phyloP scores from a whole-genome alignment of 106 monocot species.

The Dendrobium officinale region DNA sequence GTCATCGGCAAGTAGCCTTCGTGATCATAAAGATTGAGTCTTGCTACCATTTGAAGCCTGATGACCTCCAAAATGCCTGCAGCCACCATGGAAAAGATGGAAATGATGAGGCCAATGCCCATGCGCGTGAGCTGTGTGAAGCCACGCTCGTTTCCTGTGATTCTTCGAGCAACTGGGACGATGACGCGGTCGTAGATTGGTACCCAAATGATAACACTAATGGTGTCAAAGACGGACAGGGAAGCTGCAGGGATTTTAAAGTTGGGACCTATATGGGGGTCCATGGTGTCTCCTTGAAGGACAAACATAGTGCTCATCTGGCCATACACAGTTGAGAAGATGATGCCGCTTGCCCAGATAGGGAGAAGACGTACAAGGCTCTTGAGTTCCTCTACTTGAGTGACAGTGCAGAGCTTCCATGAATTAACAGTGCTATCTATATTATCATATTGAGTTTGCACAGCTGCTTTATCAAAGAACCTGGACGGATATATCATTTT shows the following conservation, averaged over 20 bases:
- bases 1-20: slow-evolving; percentile 24
- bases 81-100: slow-evolving; percentile 35
- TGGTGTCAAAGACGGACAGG: slow-evolving; percentile 32
- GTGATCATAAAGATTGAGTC: slow-evolving; percentile 18
- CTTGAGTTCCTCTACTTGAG: slow-evolving; percentile 40
- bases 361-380: slow-evolving; percentile 29
- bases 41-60: slow-evolving; percentile 21
- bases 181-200: slow-evolving; percentile 32
- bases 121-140: slow-evolving; percentile 51
- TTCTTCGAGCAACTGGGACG: slow-evolving; percentile 17
- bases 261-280: slow-evolving; percentile 29
- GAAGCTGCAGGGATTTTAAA: slow-evolving; percentile 29
- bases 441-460: slow-evolving; percentile 19
- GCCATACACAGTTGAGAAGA: slow-evolving; percentile 39
- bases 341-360: slow-evolving; percentile 31
- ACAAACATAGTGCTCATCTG: slow-evolving; percentile 50
- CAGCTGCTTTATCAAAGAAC: slow-evolving; percentile 39
- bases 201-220: slow-evolving; percentile 36
- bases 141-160: slow-evolving; percentile 33
- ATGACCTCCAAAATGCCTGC: slow-evolving; percentile 30
- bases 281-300: slow-evolving; percentile 37
- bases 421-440: slow-evolving; percentile 3
- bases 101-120: slow-evolving; percentile 38
- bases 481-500: slow-evolving; percentile 2
- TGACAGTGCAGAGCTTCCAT: slow-evolving; percentile 34